Conservation (phyloP, 176 grass and related monocot genomes). For the Musa beccarii region DNA sequence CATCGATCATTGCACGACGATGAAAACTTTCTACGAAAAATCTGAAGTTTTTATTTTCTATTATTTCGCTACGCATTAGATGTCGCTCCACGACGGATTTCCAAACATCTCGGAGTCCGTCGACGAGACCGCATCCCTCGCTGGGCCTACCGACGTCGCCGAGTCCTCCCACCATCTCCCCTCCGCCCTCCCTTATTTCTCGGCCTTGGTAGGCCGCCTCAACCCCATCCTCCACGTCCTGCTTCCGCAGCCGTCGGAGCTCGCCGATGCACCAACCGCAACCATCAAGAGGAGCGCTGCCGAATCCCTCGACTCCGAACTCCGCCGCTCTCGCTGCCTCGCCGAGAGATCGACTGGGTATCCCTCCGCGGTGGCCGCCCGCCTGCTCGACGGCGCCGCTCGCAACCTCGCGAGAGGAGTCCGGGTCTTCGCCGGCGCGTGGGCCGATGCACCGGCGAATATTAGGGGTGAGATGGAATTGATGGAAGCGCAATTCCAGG, state of each 20-base stretch:
- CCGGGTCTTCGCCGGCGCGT: constrained; percentile 5
- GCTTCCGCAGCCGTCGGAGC: neutral
- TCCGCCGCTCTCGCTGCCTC: constrained; percentile 10
- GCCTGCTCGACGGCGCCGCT: neutral
- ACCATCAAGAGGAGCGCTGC: neutral
- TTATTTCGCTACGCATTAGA: too few relatives aligned
- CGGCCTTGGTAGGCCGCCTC: constrained; percentile 1
- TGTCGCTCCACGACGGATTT: too few relatives aligned
- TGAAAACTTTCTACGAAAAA: too few relatives aligned
- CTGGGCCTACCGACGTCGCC: neutral
- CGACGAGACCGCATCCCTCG: constrained; percentile 8
- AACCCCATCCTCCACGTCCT: constrained; percentile 9
- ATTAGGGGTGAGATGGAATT: constrained; percentile 3
- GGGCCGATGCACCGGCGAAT: constrained; percentile 8
- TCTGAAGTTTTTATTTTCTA: too few relatives aligned
- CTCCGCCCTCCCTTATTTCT: constrained; percentile 1
- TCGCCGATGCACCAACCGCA: neutral
- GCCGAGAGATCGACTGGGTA: neutral
- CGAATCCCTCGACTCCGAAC: constrained; percentile 10
- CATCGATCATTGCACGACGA: too few relatives aligned
- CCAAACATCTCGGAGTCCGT: neutral
- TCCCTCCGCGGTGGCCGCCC: neutral
- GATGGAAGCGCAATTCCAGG: constrained; percentile 7
- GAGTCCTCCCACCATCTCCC: neutral
- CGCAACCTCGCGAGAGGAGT: constrained; percentile 7